Percentiles rank a stretch among this genome's conserved stretches.
Conservation (phyloP, 2,329 filamentous ascomycete genomes). For the Hymenoscyphus repandus region DNA sequence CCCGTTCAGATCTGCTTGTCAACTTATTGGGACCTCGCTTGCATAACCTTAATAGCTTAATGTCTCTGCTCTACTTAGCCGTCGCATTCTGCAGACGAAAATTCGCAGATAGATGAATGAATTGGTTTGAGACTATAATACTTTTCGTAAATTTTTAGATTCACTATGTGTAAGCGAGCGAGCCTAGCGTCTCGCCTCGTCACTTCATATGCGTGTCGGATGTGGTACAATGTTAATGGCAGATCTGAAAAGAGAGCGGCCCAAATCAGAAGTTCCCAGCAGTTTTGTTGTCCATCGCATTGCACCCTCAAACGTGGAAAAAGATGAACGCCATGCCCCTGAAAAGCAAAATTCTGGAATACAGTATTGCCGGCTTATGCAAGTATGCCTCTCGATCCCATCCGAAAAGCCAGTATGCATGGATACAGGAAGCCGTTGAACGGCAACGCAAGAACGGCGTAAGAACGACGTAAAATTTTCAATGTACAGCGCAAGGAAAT, state of each 20-base stretch:
- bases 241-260: slow-evolving; percentile 7
- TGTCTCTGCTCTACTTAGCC: too few relatives aligned
- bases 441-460: slow-evolving; percentile 11
- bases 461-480: slow-evolving; percentile 9
- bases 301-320: slow-evolving; percentile 5
- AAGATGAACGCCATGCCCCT: slow-evolving; percentile 21
- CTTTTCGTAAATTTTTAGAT: not conserved
- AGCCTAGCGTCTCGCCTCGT: too few relatives aligned
- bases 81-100: too few relatives aligned
- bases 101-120: too few relatives aligned
- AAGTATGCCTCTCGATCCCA: slow-evolving; percentile 14
- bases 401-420: slow-evolving; percentile 20
- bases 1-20: too few relatives aligned
- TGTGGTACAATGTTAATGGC: slow-evolving; percentile 9
- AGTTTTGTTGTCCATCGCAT: slow-evolving; percentile 16
- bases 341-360: slow-evolving; percentile 15
- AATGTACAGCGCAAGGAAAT: slow-evolving; percentile 21
- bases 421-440: slow-evolving; percentile 7
- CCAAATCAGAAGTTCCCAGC: slow-evolving; percentile 16
- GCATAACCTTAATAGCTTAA: too few relatives aligned
- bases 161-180: not conserved
- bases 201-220: not conserved
- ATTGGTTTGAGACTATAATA: too few relatives aligned
- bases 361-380: slow-evolving; percentile 19
- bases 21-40: too few relatives aligned